These are phyloP conservation scores for Sedum album DNA, from an alignment of 164 flowering plant genomes.

Conservation along the genomic window DNA sequence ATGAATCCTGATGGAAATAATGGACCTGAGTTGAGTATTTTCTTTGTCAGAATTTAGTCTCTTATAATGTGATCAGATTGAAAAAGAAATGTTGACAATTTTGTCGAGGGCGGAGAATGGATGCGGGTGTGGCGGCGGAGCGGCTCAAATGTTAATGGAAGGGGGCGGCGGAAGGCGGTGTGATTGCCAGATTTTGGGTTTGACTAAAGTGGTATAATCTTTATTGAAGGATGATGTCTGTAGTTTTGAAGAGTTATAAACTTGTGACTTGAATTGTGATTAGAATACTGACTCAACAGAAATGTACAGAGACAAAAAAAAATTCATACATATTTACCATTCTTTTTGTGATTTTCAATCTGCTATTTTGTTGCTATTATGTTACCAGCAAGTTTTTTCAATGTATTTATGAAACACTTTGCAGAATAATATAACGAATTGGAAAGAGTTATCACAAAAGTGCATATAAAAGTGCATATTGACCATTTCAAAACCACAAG, in stretches of 20 bases:
- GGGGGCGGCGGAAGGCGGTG: background rate
- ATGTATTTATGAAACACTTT: too few relatives aligned
- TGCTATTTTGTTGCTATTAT: too few relatives aligned
- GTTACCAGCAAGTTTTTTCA: background rate
- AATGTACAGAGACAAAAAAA: background rate
- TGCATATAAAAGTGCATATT: too few relatives aligned
- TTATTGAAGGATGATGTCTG: too few relatives aligned
- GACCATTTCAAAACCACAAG: too few relatives aligned
- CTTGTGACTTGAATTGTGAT: background rate
- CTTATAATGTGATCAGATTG: background rate
- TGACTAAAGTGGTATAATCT: background rate
- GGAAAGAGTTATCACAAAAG: too few relatives aligned
- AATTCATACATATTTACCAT: background rate
- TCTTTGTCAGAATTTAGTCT: slow-evolving; percentile 48
- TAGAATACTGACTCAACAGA: background rate
- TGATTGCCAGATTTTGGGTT: background rate
- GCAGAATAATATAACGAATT: too few relatives aligned
- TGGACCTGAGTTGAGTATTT: slow-evolving; percentile 72
- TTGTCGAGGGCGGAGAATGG: background rate
- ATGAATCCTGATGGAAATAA: slow-evolving; percentile 64
- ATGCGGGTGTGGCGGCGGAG: background rate
- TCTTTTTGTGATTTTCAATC: background rate
- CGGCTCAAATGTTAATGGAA: too few relatives aligned
- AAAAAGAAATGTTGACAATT: background rate
- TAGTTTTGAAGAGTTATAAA: background rate